Base-by-base conservation (phyloP, 2,329 filamentous ascomycete species). In the Alternaria hordeiaustralica region DNA sequence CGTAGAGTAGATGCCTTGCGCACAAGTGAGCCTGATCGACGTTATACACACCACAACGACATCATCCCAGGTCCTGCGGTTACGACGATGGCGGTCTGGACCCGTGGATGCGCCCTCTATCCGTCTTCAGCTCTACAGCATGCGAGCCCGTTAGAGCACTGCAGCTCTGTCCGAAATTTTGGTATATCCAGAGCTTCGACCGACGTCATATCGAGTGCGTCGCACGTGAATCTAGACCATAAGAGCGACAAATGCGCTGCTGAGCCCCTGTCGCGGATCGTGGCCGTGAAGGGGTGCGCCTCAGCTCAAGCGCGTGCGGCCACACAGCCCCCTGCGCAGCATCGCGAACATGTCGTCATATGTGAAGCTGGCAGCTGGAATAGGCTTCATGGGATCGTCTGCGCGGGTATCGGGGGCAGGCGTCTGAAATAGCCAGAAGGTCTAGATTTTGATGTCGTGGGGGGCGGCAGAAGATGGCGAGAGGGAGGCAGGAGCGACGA, bases 341-440 rank as follows among this genome's bases (percentile, higher is more conserved):
- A 61, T 56, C 30, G 51, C 46, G 53, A 55, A 44, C 20, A 56
- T 68, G 57, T 65, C 55, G 61, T 68, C 66, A 67, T 67, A 15
- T n/a, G 21, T 20, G 25, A 63, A 55, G 56, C 51, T 57, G 56
- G 56, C 63, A 33, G 15, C 43, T 13, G 28, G 30, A 13, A n/a
- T n/a, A n/a, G 21, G 13, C 54, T 21, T 28, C 53, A 9, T 49
- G 20, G 23, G 18, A 36, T 36, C 47, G 36, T 55, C 43, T 57
- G 2, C 33, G 21, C 28, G n/a, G 13, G 36, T 5, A 6, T 28
- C 6, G 18, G 21, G 23, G 8, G 25, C 21, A 36, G 20, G 23
- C 4, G 7, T 45, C n/a, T 26, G n/a, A 13, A 47, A 58, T 10
- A 8, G 36, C 20, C 33, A 43, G 44, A 44, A 21, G 30, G 53